phyloP scores from a whole-genome alignment of 495 filamentous ascomycete genomes.

The Trichoderma asperelloides region DNA sequence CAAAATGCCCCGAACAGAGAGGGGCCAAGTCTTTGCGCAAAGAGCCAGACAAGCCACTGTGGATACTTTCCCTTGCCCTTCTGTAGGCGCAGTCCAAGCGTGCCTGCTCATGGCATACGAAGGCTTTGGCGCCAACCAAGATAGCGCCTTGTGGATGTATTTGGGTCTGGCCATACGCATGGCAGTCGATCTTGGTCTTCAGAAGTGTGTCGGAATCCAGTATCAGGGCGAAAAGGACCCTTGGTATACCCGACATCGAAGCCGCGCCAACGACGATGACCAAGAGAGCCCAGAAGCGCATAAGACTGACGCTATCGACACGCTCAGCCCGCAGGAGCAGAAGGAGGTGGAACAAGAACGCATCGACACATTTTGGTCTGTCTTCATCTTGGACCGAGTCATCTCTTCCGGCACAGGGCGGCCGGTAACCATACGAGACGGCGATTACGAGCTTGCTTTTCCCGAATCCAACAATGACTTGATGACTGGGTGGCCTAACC shows the following conservation, averaged over 20 bases:
- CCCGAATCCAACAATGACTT: slow-evolving; percentile 52
- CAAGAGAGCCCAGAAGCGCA: slow-evolving; percentile 21
- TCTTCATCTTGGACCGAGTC: slow-evolving; percentile 76
- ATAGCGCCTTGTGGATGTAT: slow-evolving; percentile 88
- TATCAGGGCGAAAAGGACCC: slow-evolving; percentile 51
- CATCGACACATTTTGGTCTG: slow-evolving; percentile 76
- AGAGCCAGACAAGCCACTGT: slow-evolving; percentile 65
- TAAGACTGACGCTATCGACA: slow-evolving; percentile 28
- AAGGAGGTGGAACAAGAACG: slow-evolving; percentile 57
- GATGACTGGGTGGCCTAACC: slow-evolving; percentile 57
- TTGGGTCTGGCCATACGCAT: slow-evolving; percentile 76
- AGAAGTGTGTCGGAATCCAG: slow-evolving; percentile 65
- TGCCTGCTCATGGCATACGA: slow-evolving; percentile 76
- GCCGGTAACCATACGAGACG: slow-evolving; percentile 68
- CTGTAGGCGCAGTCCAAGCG: slow-evolving; percentile 69
- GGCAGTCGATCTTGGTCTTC: slow-evolving; percentile 75
- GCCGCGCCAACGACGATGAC: slow-evolving; percentile 19
- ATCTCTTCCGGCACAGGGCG: slow-evolving; percentile 78
- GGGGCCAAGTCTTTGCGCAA: slow-evolving; percentile 68
- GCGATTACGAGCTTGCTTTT: slow-evolving; percentile 70
- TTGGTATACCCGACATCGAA: slow-evolving; percentile 35
- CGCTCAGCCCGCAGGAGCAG: slow-evolving; percentile 45
- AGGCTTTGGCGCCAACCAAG: slow-evolving; percentile 74
- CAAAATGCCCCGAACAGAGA: slow-evolving; percentile 44
- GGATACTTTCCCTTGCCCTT: slow-evolving; percentile 69